These are phyloP conservation scores for Debaryomyces nepalensis DNA, from an alignment of 1,139 yeast species.

Conservation along the genomic window DNA sequence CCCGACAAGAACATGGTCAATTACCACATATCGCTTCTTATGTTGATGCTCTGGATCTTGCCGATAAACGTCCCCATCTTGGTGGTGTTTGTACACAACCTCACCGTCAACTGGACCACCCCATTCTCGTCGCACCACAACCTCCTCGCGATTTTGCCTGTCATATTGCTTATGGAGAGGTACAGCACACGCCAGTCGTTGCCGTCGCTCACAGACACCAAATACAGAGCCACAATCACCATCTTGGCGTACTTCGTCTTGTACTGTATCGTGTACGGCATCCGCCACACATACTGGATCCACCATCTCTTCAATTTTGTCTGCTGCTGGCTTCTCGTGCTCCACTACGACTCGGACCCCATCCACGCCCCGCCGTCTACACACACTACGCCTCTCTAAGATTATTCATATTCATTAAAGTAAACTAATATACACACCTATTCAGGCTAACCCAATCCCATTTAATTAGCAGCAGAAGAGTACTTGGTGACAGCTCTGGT, in stretches of 20 bases:
- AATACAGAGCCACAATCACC: conserved; percentile 11
- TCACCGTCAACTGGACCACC: conserved; percentile 70
- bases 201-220: conserved; percentile 15
- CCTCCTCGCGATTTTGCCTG: conserved; percentile 67
- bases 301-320: conserved; percentile 67
- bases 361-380: too few relatives aligned
- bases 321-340: conserved; percentile 47
- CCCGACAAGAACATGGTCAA: conserved; percentile 35
- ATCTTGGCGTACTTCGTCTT: conserved; percentile 50
- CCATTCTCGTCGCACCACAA: conserved; percentile 82
- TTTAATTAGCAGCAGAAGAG: conserved; percentile 76
- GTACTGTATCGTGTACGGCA: conserved; percentile 66
- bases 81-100: conserved; percentile 70
- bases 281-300: conserved; percentile 70
- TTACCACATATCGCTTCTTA: conserved; percentile 57
- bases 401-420: conserved; percentile 20
- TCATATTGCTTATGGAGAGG: conserved; percentile 53
- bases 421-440: conserved; percentile 26
- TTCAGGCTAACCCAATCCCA: conserved; percentile 17
- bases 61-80: conserved; percentile 73
- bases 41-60: conserved; percentile 67
- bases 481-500: conserved; percentile 99
- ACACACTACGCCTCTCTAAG: not conserved
- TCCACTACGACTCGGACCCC: conserved; percentile 15
- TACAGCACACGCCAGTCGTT: conserved; percentile 32